Evolutionary conservation across 257 asterid species (phyloP).

Genomic region (Coffea eugenioides): DNA sequence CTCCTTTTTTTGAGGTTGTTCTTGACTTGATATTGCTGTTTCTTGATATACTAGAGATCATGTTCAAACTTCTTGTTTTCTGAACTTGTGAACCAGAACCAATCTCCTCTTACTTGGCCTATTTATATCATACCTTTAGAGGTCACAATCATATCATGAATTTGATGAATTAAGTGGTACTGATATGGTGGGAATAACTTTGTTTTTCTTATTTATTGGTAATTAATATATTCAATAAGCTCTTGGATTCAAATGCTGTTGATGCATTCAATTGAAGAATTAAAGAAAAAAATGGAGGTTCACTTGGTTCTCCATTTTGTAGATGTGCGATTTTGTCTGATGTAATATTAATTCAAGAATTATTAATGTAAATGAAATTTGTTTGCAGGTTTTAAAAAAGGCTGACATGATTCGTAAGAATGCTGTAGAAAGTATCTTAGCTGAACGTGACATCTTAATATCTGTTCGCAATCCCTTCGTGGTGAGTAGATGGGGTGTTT

Average conservation of each 20-base stretch:
- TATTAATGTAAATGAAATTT: conserved; percentile 23
- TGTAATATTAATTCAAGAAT: conserved; percentile 11
- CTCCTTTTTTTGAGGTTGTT: not conserved
- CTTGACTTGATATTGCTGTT: not conserved
- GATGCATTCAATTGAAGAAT: too few species aligned
- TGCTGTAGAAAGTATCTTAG: conserved; percentile 94
- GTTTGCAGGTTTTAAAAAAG: conserved; percentile 80
- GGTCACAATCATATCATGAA: not conserved
- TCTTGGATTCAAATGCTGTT: not conserved
- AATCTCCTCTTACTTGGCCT: not conserved
- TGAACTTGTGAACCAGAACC: conserved; percentile 1
- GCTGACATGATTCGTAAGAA: conserved; percentile 96
- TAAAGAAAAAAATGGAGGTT: not conserved
- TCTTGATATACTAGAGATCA: not conserved
- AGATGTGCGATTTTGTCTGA: not conserved
- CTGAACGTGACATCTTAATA: conserved; percentile 94
- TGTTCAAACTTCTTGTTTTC: not conserved
- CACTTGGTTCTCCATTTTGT: not conserved
- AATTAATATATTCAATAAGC: not conserved
- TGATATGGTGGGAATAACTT: not conserved
- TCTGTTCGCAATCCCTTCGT: conserved; percentile 99
- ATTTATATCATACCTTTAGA: not conserved
- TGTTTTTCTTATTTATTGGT: not conserved
- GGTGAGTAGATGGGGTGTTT: conserved; percentile 48
- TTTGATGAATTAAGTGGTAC: not conserved